Evolutionary conservation across 2,329 filamentous ascomycete species (phyloP).

Genomic region (Ophiostoma piceae): DNA sequence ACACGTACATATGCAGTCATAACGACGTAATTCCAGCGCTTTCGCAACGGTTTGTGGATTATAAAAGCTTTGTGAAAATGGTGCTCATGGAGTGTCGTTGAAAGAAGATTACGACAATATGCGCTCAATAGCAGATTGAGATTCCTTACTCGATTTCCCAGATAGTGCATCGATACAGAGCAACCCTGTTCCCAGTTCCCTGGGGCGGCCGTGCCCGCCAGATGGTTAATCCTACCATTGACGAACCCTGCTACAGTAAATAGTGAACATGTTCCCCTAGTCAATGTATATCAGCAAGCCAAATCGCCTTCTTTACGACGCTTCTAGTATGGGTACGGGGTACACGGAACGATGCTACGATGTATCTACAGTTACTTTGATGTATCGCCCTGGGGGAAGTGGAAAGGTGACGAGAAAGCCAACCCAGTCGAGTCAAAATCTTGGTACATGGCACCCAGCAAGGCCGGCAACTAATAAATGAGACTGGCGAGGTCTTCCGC

Average conservation of each 20-base stretch:
- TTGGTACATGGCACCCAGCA: not conserved
- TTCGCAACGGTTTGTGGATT: not conserved
- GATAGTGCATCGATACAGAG: not conserved
- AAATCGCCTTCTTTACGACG: not conserved
- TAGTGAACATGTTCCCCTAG: not conserved
- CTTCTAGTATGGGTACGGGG: not conserved
- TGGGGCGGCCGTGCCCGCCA: slow-evolving; percentile 8
- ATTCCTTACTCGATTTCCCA: not conserved
- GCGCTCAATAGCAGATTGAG: not conserved
- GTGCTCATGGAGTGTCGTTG: not conserved
- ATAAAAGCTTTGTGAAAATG: not conserved
- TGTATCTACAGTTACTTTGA: not conserved
- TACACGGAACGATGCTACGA: not conserved
- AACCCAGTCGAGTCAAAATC: not conserved
- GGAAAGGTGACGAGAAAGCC: not conserved
- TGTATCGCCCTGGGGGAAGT: not conserved
- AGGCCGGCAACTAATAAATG: not conserved
- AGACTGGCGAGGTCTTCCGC: not conserved
- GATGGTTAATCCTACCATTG: slow-evolving; percentile 4
- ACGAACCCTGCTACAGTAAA: not conserved
- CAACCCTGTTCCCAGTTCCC: not conserved
- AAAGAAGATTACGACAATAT: not conserved
- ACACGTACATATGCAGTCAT: not conserved
- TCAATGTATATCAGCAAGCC: not conserved
- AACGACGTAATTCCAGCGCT: not conserved